phyloP scores from a whole-genome alignment of 2,329 filamentous ascomycete genomes.

The Penicillium oxalicum region DNA sequence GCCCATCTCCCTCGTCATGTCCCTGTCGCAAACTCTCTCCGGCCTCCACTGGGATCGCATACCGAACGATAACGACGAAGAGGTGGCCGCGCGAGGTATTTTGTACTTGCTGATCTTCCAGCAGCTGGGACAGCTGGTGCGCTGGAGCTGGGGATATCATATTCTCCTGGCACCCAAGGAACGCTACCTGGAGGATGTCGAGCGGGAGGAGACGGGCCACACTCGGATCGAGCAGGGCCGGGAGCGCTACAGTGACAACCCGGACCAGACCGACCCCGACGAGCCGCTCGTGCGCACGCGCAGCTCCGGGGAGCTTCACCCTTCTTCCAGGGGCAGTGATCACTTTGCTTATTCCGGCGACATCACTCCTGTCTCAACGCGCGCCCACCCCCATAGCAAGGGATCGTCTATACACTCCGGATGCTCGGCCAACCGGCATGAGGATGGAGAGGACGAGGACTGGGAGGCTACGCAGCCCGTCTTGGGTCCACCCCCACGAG shows the following conservation, averaged over 20 bases:
- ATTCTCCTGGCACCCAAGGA: slow-evolving; percentile 83
- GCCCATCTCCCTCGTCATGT: slow-evolving; percentile 91
- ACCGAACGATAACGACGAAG: slow-evolving; percentile 87
- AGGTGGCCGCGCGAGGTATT: slow-evolving; percentile 89
- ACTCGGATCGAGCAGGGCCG: slow-evolving; percentile 36
- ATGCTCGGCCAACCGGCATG: slow-evolving; percentile 15
- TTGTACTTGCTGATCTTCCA: slow-evolving; percentile 96
- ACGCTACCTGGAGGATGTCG: slow-evolving; percentile 41
- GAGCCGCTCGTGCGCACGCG: slow-evolving; percentile 32
- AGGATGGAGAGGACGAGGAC: slow-evolving; percentile 8
- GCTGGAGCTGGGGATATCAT: slow-evolving; percentile 98
- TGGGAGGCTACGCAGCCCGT: slow-evolving; percentile 17
- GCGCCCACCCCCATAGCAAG: slow-evolving; percentile 33
- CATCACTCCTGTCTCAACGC: slow-evolving; percentile 35
- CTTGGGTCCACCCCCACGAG: slow-evolving; percentile 29
- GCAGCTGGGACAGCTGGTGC: slow-evolving; percentile 86
- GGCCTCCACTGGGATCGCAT: slow-evolving; percentile 92
- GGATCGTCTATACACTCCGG: slow-evolving; percentile 19
- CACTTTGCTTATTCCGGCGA: slow-evolving; percentile 32
- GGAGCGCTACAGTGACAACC: slow-evolving; percentile 37
- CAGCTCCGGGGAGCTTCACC: slow-evolving; percentile 25
- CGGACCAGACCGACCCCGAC: slow-evolving; percentile 33
- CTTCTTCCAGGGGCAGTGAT: slow-evolving; percentile 11
- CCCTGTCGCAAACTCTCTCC: slow-evolving; percentile 82
- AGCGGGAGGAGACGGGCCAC: slow-evolving; percentile 29